Conservation (phyloP, 768 basidiomycete species). For the Mycena leptocephala region DNA sequence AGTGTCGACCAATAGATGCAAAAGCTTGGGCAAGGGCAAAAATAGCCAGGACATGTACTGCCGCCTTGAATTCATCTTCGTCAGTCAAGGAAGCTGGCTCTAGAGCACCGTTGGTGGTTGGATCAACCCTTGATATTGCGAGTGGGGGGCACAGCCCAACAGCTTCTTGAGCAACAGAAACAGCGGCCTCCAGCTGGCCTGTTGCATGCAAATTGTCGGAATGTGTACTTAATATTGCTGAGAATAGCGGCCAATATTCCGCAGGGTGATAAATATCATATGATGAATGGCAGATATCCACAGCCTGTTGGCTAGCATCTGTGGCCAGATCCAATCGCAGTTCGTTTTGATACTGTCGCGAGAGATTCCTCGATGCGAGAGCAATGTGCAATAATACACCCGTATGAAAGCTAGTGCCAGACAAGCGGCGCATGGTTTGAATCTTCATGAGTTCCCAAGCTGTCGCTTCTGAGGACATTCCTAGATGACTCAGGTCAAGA, state of each 20-base stretch:
- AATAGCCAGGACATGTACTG: background rate
- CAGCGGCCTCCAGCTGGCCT: background rate
- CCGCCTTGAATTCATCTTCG: background rate
- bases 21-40: background rate
- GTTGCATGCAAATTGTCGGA: background rate
- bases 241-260: background rate
- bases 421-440: background rate
- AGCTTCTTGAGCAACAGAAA: background rate
- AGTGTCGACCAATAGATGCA: background rate
- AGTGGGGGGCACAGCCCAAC: background rate
- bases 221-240: background rate
- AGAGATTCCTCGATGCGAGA: background rate
- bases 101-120: background rate
- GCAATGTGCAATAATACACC: background rate
- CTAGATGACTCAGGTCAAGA: background rate
- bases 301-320: background rate
- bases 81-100: background rate
- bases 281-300: background rate
- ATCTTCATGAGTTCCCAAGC: background rate
- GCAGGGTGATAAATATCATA: background rate
- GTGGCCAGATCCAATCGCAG: background rate
- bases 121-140: background rate
- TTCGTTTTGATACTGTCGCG: background rate
- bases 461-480: background rate
- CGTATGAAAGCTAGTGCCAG: background rate